A percentile compares a stretch with the other conserved stretches of the same genome.
phyloP scores from a whole-genome alignment of 257 asterid genomes.

The Eustoma russellianum region DNA sequence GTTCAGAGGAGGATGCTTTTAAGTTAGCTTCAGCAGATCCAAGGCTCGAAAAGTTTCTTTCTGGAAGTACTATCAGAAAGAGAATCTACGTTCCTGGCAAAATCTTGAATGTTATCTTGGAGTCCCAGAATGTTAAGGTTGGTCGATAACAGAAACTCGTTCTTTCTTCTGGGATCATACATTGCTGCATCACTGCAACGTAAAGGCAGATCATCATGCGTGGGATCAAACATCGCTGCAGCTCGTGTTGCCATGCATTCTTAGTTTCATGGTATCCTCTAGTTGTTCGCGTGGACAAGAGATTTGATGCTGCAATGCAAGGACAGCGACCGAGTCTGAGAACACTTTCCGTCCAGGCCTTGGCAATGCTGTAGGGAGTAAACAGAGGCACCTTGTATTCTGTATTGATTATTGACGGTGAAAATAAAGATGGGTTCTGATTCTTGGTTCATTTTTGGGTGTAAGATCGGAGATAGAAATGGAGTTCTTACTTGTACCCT shows the following conservation, averaged over 20 bases:
- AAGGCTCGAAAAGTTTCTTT: slow-evolving; percentile 53
- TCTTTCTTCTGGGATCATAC: too few species aligned
- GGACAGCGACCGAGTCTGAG: too few species aligned
- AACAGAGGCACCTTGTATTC: too few species aligned
- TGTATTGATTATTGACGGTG: too few species aligned
- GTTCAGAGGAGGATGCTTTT: slow-evolving; percentile 78
- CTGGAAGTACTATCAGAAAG: slow-evolving; percentile 63
- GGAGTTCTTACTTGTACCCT: too few species aligned
- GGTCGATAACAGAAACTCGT: slow-evolving; percentile 19
- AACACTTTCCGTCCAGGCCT: too few species aligned
- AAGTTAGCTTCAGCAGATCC: slow-evolving; percentile 58
- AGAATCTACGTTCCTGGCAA: slow-evolving; percentile 71
- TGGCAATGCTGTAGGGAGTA: too few species aligned
- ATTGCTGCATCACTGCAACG: background rate
- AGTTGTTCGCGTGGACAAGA: too few species aligned
- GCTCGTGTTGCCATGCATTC: background rate
- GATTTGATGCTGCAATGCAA: too few species aligned
- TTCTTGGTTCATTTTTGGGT: too few species aligned
- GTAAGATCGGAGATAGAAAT: too few species aligned
- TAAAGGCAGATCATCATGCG: background rate
- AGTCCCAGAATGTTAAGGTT: slow-evolving; percentile 37
- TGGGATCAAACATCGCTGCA: background rate
- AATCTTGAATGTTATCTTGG: slow-evolving; percentile 72
- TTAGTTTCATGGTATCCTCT: background rate
- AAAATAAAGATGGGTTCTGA: too few species aligned